Evolutionary conservation across 2,329 filamentous ascomycete species (phyloP).

Genomic region (Pseudogymnoascus sp.): DNA sequence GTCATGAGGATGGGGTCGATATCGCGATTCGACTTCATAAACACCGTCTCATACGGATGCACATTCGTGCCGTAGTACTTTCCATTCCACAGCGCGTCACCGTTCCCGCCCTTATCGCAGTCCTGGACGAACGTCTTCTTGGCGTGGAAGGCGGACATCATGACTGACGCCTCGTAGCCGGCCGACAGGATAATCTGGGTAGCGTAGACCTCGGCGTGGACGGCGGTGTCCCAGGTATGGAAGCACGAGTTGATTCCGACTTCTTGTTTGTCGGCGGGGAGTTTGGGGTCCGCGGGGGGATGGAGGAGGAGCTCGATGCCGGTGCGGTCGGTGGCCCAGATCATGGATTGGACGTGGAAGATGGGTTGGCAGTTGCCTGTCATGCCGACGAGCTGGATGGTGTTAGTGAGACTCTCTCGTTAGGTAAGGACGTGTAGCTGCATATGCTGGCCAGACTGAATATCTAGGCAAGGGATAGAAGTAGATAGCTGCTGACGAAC

Average conservation of each 20-base stretch:
- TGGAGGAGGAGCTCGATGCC: conserved; percentile 23
- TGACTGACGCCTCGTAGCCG: conserved; percentile 22
- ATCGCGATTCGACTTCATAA: conserved; percentile 23
- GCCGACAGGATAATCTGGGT: conserved; percentile 19
- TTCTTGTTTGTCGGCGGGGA: conserved; percentile 10
- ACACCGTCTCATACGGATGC: conserved; percentile 24
- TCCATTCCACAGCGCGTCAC: conserved; percentile 19
- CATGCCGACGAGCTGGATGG: conserved; percentile 24
- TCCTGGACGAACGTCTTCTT: conserved; percentile 13
- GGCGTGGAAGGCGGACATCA: conserved; percentile 23
- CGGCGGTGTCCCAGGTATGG: conserved; percentile 17
- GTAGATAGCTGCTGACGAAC: conserved; percentile 11
- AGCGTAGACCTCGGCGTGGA: conserved; percentile 21
- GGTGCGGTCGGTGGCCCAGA: conserved; percentile 23
- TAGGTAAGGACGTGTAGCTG: neutral
- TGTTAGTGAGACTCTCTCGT: conserved; percentile 9
- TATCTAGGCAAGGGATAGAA: neutral
- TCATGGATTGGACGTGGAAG: conserved; percentile 26
- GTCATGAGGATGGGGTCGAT: conserved; percentile 17
- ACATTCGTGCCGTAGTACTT: conserved; percentile 24
- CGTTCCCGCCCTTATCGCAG: conserved; percentile 13
- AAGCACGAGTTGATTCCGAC: conserved; percentile 24
- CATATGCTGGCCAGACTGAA: neutral
- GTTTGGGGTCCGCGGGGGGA: conserved; percentile 15
- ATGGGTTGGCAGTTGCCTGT: conserved; percentile 22